Conservation (phyloP, 2,329 filamentous ascomycete genomes). For the Pseudogymnoascus sp. region DNA sequence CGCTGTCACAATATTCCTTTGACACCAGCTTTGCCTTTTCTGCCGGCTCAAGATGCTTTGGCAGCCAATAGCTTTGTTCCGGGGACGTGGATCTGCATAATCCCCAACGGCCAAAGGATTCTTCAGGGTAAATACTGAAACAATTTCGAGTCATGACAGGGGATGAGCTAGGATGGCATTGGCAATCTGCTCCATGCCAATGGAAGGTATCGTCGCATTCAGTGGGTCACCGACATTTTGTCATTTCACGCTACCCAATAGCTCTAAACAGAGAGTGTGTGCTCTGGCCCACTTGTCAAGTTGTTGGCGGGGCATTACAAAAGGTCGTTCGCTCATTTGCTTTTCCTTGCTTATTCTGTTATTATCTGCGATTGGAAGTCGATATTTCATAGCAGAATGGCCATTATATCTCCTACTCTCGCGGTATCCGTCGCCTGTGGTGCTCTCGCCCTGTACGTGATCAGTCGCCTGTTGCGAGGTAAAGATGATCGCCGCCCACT, state of each 20-base stretch:
- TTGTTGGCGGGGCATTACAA: no score
- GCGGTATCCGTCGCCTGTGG: slow-evolving; percentile 10
- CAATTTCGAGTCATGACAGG: background rate
- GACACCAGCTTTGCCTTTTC: background rate
- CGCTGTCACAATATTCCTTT: background rate
- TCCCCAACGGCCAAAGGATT: background rate
- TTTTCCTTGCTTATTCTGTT: slow-evolving; percentile 1
- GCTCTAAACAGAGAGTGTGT: background rate
- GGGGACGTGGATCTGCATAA: background rate
- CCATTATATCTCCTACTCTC: background rate
- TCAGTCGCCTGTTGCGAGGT: slow-evolving; percentile 12
- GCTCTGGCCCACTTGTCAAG: background rate
- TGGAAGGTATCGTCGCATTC: background rate
- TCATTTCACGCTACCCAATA: background rate
- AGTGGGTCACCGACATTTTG: background rate
- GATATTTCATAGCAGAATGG: background rate
- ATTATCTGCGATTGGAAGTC: background rate
- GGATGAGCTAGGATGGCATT: background rate
- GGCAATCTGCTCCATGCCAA: background rate
- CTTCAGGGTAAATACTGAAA: no score
- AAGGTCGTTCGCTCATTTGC: slow-evolving; percentile 4
- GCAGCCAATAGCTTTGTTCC: background rate
- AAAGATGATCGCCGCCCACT: slow-evolving; percentile 5
- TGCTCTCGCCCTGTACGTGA: slow-evolving; percentile 8
- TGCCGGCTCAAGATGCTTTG: background rate